Base-by-base conservation (phyloP, 345 rosid species). In the Brassica nigra region DNA sequence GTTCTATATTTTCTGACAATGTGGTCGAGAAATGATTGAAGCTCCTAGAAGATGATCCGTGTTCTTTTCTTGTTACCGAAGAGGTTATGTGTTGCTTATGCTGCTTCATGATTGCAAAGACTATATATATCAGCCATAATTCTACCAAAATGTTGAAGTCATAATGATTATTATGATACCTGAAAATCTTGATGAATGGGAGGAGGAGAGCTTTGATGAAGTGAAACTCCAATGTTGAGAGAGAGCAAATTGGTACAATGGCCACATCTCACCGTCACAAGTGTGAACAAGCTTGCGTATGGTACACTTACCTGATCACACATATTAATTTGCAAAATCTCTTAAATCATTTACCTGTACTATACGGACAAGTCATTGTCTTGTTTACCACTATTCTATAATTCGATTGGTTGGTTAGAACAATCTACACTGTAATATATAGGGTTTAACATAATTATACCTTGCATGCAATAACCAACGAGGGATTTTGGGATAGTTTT, bases 191-290 rank as follows among this genome's bases (percentile, higher is more conserved):
- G 89, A 71, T 87, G 96, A 73, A 65, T 75, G 72, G 93, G 90
- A 82, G 71, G 57, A n/a, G 57, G 57, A n/a, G 84, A 59, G 28
- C 62, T 20, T 70, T 75, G 83, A 75, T 88, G 94, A 78, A 86
- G 83, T 39, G 92, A 85, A 83, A 80, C 88, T 66, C 88, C 98
- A 90, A 89, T 88, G 88, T 85, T 90, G 57, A 95, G 93, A 47
- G 94, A 85, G 55, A 95, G 89, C 86, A 93, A 73, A 88, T 91
- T 95, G 69, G 92, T 86, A 73, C 99, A 95, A 74, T 93, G 90
- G 75, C 99, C 99, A 78, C 99, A 95, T 84, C 98, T 86, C 23
- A 95, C 98, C 8, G 99, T 95, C 84, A 91, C 98, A 37, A 89
- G 77, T 76, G 85, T 88, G 86, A 72, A 84, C 87, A 90, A 44